phyloP scores from a whole-genome alignment of 768 basidiomycete species.

The Clathrus columnatus region DNA sequence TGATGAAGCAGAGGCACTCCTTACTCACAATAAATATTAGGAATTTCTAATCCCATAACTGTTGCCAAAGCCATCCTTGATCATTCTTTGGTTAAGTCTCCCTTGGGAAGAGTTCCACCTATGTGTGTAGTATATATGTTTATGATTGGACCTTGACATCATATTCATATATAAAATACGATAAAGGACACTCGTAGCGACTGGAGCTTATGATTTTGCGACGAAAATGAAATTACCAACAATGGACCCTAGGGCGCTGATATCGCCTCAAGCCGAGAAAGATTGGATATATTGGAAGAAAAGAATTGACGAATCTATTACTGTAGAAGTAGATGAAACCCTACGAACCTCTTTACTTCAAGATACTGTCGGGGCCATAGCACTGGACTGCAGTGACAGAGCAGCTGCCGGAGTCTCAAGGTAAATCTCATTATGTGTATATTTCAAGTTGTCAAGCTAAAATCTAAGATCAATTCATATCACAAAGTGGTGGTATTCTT shows the following conservation, averaged over 20 bases:
- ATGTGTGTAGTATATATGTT: slow-evolving; percentile 34
- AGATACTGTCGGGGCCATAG: slow-evolving; percentile 80
- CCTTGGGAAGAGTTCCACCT: slow-evolving; percentile 61
- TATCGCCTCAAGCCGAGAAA: slow-evolving; percentile 37
- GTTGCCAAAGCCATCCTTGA: slow-evolving; percentile 52
- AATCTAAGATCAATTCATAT: background rate
- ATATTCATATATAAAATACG: slow-evolving; percentile 6
- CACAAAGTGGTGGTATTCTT: slow-evolving; percentile 63
- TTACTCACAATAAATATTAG: slow-evolving; percentile 25
- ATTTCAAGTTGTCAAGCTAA: background rate
- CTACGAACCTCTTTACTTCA: slow-evolving; percentile 30
- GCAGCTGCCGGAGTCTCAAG: slow-evolving; percentile 23
- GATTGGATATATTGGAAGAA: slow-evolving; percentile 59
- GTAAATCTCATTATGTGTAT: slow-evolving; percentile 8
- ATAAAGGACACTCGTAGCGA: slow-evolving; percentile 48
- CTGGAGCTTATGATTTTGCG: slow-evolving; percentile 56
- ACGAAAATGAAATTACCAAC: slow-evolving; percentile 20
- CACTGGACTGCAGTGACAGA: slow-evolving; percentile 31
- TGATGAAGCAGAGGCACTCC: background rate
- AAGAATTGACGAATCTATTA: slow-evolving; percentile 24
- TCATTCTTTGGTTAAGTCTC: slow-evolving; percentile 37
- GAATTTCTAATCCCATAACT: slow-evolving; percentile 61
- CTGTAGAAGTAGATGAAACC: background rate
- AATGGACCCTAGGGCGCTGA: slow-evolving; percentile 37
- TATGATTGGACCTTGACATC: background rate